Base-by-base conservation (phyloP, 2,329 filamentous ascomycete genomes). In the Hymenoscyphus salicellus region DNA sequence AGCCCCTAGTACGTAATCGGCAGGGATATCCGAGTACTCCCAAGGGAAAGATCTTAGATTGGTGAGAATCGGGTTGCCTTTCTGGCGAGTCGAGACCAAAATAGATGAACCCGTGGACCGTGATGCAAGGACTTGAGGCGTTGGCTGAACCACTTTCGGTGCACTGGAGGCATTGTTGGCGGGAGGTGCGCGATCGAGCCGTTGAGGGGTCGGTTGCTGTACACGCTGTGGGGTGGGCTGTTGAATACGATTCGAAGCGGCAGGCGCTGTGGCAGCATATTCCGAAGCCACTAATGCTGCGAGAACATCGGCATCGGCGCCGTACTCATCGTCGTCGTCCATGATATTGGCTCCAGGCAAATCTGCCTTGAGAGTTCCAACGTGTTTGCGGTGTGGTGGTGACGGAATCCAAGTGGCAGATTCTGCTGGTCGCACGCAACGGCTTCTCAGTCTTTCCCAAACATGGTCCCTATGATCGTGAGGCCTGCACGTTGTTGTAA, bases 1-100 rank as follows among this genome's bases (percentile, higher is more conserved):
- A 52, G 85, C 76, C 0, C 95, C 94, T 58, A 98, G 82, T 8
- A 94, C 89, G 76, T 96, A 99, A 79, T 99, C 95, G 36, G 94
- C 92, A 1, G 90, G 89, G n/a, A 97, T 97, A 74, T 98, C 94
- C 67, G 92, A 93, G 77, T 97, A 98, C 78, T 99, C 95, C 95
- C 95, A 99, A 0, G 93, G 86, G 65, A 96, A 83, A 0, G 90
- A 88, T 66, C 89, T 89, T 72, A 99, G 86, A 77, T 89, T 87
- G 62, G 91, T 90, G 33, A 99, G 81, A 59, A 98, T 90, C 0
- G 95, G 95, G 72, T 99, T 99, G 67, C 94, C 95, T 78, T 96
- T 96, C 77, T 99, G 93, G 49, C 93, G 88, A 17, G 92, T 89
- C 41, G 93, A 97, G 33, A 98, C 93, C 23, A 96, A 84, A 69